A percentile compares a stretch with the other conserved stretches of the same genome.
phyloP scores from a whole-genome alignment of 257 asterid species.

The Primulina tabacum region DNA sequence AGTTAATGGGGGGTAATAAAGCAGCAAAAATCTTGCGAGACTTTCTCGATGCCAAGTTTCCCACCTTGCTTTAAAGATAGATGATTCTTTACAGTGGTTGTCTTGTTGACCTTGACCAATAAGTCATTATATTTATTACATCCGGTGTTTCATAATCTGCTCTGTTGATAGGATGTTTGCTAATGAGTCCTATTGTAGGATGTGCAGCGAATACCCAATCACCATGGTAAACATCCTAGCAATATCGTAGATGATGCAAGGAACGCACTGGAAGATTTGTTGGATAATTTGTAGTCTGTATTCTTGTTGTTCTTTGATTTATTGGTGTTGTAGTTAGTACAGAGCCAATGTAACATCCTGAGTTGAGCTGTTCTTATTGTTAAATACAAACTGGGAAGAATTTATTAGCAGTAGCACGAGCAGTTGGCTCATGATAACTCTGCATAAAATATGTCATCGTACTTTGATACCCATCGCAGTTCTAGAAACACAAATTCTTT shows the following conservation, averaged over 20 bases:
- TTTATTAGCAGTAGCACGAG: too few relatives aligned
- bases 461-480: too few relatives aligned
- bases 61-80: constrained; percentile 60
- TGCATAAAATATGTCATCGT: too few relatives aligned
- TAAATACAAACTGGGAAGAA: neutral
- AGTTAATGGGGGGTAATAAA: constrained; percentile 81
- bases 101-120: neutral
- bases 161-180: neutral
- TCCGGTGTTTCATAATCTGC: neutral
- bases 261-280: neutral
- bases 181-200: neutral
- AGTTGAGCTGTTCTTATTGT: neutral
- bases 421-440: too few relatives aligned
- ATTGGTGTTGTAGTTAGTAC: neutral
- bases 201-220: neutral
- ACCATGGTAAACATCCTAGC: neutral
- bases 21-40: constrained; percentile 87
- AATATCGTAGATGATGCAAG: neutral
- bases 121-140: neutral
- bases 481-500: too few relatives aligned
- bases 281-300: neutral
- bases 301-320: constrained; percentile 6
- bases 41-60: constrained; percentile 94
- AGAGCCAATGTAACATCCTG: neutral
- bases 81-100: neutral